Evolutionary conservation across 139 green algal genomes (phyloP).

Genomic region (Pseudopediastrum boryanum): DNA sequence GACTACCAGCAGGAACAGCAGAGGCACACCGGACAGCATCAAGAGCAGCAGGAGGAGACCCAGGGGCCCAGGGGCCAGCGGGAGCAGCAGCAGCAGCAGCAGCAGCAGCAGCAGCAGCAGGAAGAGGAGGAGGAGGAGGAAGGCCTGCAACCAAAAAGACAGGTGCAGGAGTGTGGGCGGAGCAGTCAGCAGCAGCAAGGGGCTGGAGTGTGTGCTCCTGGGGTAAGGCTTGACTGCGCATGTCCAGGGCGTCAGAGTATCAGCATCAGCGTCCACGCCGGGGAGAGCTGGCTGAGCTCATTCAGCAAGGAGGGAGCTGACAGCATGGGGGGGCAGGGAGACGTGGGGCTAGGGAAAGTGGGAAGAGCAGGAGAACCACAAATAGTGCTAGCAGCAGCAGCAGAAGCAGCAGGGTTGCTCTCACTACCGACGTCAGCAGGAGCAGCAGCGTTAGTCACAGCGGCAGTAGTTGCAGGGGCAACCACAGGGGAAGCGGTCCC

Average conservation of each 20-base stretch:
- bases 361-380: not conserved
- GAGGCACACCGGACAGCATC: not conserved
- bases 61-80: no score
- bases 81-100: slow-evolving; percentile 11
- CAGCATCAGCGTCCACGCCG: not conserved
- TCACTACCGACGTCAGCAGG: no score
- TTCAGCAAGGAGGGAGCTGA: not conserved
- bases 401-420: no score
- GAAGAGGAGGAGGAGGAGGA: not conserved
- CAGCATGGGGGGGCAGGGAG: not conserved
- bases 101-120: not conserved
- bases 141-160: no score
- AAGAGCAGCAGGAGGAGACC: no score
- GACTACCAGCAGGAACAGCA: no score
- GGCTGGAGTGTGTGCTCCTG: not conserved
- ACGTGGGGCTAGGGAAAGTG: not conserved
- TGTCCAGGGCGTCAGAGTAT: not conserved
- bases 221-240: not conserved
- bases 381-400: not conserved
- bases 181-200: not conserved
- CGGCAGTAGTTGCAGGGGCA: no score
- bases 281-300: no score
- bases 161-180: not conserved
- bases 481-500: no score
- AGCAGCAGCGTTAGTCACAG: no score